Conservation (phyloP, 2,329 filamentous ascomycete genomes). For the Fusarium vanettenii region DNA sequence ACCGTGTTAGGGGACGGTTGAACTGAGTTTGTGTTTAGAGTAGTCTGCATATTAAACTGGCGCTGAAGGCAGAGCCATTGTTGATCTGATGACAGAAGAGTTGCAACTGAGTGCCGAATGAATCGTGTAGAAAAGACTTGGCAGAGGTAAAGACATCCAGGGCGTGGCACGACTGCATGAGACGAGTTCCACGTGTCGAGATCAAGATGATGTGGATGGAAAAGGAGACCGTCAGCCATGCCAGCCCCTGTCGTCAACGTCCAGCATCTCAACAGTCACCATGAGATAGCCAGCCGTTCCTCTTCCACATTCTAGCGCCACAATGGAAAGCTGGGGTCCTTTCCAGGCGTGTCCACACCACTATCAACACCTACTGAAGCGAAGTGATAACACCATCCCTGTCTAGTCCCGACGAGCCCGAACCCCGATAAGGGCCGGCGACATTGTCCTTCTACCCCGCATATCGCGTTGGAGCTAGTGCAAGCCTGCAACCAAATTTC, state of each 20-base stretch:
- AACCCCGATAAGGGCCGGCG: slow-evolving; percentile 1
- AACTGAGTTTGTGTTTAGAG: slow-evolving; percentile 9
- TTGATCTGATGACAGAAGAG: background rate
- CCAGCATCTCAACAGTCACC: background rate
- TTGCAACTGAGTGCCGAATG: background rate
- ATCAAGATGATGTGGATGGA: background rate
- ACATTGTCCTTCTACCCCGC: slow-evolving; percentile 2
- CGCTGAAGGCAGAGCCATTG: background rate
- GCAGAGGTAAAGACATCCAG: background rate
- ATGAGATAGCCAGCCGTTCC: background rate
- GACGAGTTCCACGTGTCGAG: background rate
- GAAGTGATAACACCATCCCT: background rate
- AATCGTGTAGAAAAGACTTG: background rate
- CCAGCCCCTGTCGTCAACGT: background rate
- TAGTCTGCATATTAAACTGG: background rate
- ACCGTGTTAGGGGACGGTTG: slow-evolving; percentile 24
- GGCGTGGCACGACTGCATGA: background rate
- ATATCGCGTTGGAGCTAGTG: background rate
- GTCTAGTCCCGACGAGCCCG: background rate
- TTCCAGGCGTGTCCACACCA: background rate
- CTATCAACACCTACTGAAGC: background rate
- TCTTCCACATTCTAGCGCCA: slow-evolving; percentile 1
- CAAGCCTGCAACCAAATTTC: background rate
- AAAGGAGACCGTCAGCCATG: background rate
- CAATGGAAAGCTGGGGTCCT: slow-evolving; percentile 1